Conservation (phyloP, 208 protist genomes). For the Trichomonas gallinae region DNA sequence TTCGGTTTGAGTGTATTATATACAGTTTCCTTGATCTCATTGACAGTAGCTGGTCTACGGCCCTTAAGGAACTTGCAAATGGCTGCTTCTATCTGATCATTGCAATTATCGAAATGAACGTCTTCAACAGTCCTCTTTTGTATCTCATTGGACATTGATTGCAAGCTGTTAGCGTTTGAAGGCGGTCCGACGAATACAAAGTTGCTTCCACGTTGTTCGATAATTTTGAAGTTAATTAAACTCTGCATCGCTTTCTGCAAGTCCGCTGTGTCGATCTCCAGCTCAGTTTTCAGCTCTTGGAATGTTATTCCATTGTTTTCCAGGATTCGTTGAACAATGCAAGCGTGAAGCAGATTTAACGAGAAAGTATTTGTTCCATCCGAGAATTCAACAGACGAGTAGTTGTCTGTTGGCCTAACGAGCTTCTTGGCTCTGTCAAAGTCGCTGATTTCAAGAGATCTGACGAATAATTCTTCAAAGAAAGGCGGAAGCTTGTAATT, state of each 20-base stretch:
- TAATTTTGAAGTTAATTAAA: neutral
- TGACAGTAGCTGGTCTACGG: neutral
- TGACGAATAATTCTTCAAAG: neutral
- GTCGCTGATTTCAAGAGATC: neutral
- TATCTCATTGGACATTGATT: neutral
- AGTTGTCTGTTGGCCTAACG: neutral
- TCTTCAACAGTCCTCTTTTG: neutral
- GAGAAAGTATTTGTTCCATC: neutral
- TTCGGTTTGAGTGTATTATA: neutral
- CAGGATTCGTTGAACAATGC: neutral
- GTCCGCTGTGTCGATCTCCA: neutral
- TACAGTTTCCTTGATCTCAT: neutral
- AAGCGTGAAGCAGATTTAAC: neutral
- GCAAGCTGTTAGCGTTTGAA: too few relatives aligned
- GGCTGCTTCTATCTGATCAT: neutral
- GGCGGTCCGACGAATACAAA: neutral
- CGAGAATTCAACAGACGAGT: neutral
- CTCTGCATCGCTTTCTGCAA: neutral
- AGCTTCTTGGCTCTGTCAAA: neutral
- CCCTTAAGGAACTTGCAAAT: neutral
- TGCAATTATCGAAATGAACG: neutral
- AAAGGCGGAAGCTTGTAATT: neutral
- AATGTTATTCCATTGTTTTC: neutral
- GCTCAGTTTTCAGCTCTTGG: neutral
- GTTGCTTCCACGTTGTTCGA: neutral